These are phyloP conservation scores for Tylopilus vinaceipallidus DNA, from an alignment of 768 basidiomycete genomes.

Conservation along the genomic window DNA sequence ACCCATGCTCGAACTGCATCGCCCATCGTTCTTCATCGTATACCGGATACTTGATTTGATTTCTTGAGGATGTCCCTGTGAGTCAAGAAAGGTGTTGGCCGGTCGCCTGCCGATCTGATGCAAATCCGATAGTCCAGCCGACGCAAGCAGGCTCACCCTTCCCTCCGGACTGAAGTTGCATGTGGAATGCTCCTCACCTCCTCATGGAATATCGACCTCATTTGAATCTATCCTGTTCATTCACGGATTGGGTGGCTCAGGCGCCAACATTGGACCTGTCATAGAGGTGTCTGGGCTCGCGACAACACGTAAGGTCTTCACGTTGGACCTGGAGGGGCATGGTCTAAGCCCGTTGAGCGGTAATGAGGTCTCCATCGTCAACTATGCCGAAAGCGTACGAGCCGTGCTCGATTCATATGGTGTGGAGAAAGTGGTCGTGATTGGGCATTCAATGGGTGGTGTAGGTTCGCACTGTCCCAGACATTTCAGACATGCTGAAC, in stretches of 20 bases:
- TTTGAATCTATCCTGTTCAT: slow-evolving; percentile 7
- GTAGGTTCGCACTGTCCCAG: background rate
- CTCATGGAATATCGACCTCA: background rate
- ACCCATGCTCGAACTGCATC: background rate
- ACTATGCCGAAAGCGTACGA: slow-evolving; percentile 10
- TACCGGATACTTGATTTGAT: too few relatives aligned
- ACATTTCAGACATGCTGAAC: background rate
- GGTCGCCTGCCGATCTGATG: background rate
- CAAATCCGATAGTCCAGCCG: slow-evolving; percentile 3
- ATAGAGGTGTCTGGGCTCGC: slow-evolving; percentile 9
- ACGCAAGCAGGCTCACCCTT: slow-evolving; percentile 2
- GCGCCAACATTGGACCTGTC: slow-evolving; percentile 8
- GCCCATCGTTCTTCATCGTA: background rate
- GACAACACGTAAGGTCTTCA: slow-evolving; percentile 14
- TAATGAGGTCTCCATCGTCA: slow-evolving; percentile 11
- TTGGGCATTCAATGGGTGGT: slow-evolving; percentile 6
- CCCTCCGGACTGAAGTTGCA: slow-evolving; percentile 5
- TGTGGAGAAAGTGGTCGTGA: slow-evolving; percentile 3
- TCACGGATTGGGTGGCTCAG: background rate
- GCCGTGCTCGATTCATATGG: slow-evolving; percentile 13
- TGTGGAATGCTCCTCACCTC: background rate
- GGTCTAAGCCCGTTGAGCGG: slow-evolving; percentile 13
- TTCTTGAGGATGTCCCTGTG: background rate
- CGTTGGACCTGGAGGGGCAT: slow-evolving; percentile 11
- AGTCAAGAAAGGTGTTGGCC: background rate